These are phyloP conservation scores for Petasospora fabianii DNA, from an alignment of 1,139 yeast species.

Conservation along the genomic window DNA sequence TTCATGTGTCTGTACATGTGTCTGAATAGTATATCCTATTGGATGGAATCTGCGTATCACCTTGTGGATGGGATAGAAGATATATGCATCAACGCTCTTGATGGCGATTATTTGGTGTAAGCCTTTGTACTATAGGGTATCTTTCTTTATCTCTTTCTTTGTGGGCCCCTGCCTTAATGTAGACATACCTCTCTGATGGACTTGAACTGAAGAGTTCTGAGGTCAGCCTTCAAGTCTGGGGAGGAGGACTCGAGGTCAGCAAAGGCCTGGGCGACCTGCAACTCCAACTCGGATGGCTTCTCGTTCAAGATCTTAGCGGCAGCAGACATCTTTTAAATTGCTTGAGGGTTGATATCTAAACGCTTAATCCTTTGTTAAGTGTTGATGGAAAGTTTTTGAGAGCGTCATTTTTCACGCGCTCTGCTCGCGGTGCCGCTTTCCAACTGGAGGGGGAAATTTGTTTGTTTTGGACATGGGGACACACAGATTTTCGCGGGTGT, in stretches of 20 bases:
- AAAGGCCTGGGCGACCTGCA: constrained; percentile 99
- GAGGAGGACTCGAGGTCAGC: constrained; percentile 94
- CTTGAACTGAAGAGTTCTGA: constrained; percentile 98
- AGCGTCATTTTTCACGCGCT: constrained; percentile 6
- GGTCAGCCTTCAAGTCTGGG: constrained; percentile 93
- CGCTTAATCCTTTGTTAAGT: background rate
- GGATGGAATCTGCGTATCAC: no score
- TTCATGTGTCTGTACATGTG: no score
- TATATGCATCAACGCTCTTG: no score
- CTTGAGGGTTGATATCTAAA: background rate
- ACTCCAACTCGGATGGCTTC: constrained; percentile 97
- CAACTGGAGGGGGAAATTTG: no score
- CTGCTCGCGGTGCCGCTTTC: no score
- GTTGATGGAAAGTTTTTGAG: constrained; percentile 14
- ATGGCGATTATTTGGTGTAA: no score
- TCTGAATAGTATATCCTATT: no score
- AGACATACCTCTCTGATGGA: constrained; percentile 81
- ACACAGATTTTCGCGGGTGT: no score
- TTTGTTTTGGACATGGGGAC: no score
- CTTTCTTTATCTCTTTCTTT: background rate
- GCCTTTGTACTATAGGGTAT: no score
- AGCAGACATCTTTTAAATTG: constrained; percentile 68
- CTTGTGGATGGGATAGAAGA: no score
- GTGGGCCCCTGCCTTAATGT: background rate
- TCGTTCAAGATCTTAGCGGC: constrained; percentile 90